Base-by-base conservation (phyloP, 768 basidiomycete species). In the Boletus sensibilis region DNA sequence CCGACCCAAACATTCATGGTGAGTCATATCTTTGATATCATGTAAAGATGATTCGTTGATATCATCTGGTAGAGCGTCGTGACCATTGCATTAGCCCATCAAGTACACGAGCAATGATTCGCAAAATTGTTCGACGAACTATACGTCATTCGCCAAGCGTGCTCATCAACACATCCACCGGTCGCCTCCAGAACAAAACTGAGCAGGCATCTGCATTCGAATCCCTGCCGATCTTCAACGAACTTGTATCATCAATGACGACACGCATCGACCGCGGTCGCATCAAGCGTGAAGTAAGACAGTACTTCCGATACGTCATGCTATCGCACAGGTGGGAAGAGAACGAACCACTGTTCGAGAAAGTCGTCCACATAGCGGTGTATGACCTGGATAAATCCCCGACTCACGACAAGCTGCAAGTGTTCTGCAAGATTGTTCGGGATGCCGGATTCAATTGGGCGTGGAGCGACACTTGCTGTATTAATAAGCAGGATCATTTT, bases 251-350 rank as follows among this genome's bases (percentile, higher is more conserved):
- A 12, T 44, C 43, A 9, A 41, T 41, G 46, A 47, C 46, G 20
- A 47, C n/a, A 21, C 33, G 33, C 13, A 35, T 47, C 5, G 46
- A 44, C 25, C 43, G 25, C 23, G 10, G 16, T 3, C 25, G 14
- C 6, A 53, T 56, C 35, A 53, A 56, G 29, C 50, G 13, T 16
- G 41, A 45, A 25, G 43, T 53, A 9, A 23, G 20, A 38, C 40
- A 16, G 27, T 44, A 37, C 27, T 55, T 52, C 50, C 33, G 21
- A 37, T 55, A 55, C 13, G 43, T 34, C 6, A 53, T 53, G 55
- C 35, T 56, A 1, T 56, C 55, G 16, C 55, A 56, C 35, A 56
- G n/a, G 23, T 55, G 48, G 48, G 48, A 52, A 34, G 53, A 23
- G 1, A 52, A 55, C 33, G 53, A 55, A 16, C 55, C 55, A 2